phyloP scores from a whole-genome alignment of 2,329 filamentous ascomycete species.

The Phyllosticta citrichinensis region DNA sequence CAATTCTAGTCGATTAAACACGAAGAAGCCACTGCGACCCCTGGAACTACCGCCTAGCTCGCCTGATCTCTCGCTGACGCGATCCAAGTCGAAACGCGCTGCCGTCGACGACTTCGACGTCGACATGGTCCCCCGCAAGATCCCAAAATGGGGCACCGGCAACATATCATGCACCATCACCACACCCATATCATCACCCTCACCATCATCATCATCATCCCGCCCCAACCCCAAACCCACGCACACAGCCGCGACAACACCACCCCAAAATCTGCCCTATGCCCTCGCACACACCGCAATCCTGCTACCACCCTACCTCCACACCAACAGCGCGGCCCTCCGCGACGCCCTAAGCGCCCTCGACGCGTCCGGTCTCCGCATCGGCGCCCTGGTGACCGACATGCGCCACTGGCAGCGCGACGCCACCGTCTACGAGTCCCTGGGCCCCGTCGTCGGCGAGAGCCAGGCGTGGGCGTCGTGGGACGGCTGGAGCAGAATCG shows the following conservation, averaged over 20 bases:
- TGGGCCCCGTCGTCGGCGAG: background rate
- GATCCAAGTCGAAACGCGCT: background rate
- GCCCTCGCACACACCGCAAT: background rate
- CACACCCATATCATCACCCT: conserved; percentile 13
- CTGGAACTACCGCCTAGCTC: background rate
- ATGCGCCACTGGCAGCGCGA: conserved; percentile 1
- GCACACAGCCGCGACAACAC: conserved; percentile 14
- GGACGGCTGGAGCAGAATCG: background rate
- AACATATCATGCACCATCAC: conserved; percentile 8
- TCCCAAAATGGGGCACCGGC: conserved; percentile 1
- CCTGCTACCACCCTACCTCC: background rate
- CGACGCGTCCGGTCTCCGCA: background rate
- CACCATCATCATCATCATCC: conserved; percentile 12
- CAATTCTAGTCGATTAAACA: background rate
- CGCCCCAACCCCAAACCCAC: background rate
- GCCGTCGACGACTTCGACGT: conserved; percentile 2
- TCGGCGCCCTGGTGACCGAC: background rate
- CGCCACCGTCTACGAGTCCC: background rate
- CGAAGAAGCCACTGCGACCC: background rate
- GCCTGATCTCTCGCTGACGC: background rate
- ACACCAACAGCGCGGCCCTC: background rate
- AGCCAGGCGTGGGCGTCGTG: background rate
- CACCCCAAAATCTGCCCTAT: background rate
- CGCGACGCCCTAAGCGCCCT: background rate
- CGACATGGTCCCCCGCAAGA: conserved; percentile 1